These are phyloP conservation scores for Amphichorda felina DNA, from an alignment of 2,329 filamentous ascomycete species.

Conservation along the genomic window DNA sequence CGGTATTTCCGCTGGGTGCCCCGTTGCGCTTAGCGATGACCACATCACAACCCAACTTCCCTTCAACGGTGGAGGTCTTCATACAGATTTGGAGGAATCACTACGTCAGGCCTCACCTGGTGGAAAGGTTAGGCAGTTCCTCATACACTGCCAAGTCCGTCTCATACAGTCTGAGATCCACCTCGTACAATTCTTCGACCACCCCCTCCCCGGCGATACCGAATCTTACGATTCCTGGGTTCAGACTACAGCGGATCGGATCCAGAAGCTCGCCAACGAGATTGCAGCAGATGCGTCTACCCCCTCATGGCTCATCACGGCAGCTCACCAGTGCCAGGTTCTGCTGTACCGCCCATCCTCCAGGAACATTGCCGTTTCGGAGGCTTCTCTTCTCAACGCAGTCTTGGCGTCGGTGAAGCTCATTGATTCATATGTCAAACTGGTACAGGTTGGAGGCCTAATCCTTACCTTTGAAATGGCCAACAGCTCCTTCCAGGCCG, in stretches of 20 bases:
- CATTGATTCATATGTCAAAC: constrained; percentile 10
- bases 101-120: background rate
- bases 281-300: background rate
- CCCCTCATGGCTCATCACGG: constrained; percentile 1
- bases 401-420: constrained; percentile 2
- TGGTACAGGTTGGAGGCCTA: background rate
- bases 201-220: background rate
- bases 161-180: constrained; percentile 5
- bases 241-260: background rate
- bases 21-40: constrained; percentile 5
- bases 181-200: constrained; percentile 5
- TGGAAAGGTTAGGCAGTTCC: constrained; percentile 3
- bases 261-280: constrained; percentile 1
- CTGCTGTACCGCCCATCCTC: constrained; percentile 7
- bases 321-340: constrained; percentile 5
- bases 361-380: constrained; percentile 6
- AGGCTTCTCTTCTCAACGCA: constrained; percentile 3
- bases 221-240: constrained; percentile 4
- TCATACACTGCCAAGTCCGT: constrained; percentile 3
- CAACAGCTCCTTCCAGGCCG: constrained; percentile 2
- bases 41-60: constrained; percentile 5
- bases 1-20: constrained; percentile 5
- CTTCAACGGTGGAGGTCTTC: constrained; percentile 1
- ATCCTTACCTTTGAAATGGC: constrained; percentile 1
- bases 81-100: background rate